Evolutionary conservation across 805 yeast genomes (phyloP), one percentile per base, ranked within the genome.

Genomic region (Schwanniomyces sp.): DNA sequence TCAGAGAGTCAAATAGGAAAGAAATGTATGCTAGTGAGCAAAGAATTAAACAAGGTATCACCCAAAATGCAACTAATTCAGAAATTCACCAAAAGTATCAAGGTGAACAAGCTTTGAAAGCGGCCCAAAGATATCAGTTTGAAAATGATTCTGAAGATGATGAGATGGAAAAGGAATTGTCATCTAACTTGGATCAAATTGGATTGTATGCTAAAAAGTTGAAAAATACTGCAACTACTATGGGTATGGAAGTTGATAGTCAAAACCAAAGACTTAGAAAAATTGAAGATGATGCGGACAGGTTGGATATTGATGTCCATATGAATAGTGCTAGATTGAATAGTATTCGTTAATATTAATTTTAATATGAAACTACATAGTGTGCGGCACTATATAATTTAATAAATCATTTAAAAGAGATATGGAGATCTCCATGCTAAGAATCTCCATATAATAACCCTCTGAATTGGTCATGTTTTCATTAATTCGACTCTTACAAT

Each of bases 101-200:
- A 46, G 80, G 80, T 43, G 81, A 82, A 46, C 65, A 72, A 52
- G 67, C 76, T 52, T 75, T 82, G 41, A 72, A 74, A 14, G 84
- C 82, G 34, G 86, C 95, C 2, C 72, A 80, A 48, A 72, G 82
- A 53, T 91, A 86, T 67, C 88, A 88, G 58, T 88, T 89, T 57
- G 97, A 90, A 61, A 87, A 86, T 42, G 97, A 92, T 66, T 83
- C 84, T 43, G 97, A 92, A 63, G 98, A 94, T 66, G 96, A 91
- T 58, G 94, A 85, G 55, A 81, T 90, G 81, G 98, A 92, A 62
- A 80, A 85, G 52, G 96, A 91, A 66, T 81, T 91, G 55, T 91
- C 91, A 45, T 70, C 79, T 52, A 94, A 94, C 59, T 72, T 92
- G 65, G 91, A 88, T 57, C 89, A 86, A 63, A 86, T 94, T 42